Evolutionary conservation across 2,329 filamentous ascomycete species (phyloP).

Genomic region (Elsinoe fawcettii): DNA sequence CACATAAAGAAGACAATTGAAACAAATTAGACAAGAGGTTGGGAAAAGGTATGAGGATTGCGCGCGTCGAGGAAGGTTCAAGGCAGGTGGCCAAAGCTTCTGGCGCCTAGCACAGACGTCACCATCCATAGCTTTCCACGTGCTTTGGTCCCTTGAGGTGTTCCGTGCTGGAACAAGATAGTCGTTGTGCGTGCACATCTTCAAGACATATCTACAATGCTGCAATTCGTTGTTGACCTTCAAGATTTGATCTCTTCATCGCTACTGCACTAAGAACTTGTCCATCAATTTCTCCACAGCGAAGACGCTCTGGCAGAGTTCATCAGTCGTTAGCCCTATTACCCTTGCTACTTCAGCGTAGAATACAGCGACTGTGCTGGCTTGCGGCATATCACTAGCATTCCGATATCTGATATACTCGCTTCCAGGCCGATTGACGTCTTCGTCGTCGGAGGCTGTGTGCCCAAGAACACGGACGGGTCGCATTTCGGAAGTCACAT

Average conservation of each 20-base stretch:
- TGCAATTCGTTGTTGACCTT: too few species aligned
- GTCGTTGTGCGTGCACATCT: neutral
- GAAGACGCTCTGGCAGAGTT: neutral
- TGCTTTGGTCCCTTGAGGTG: slow-evolving; percentile 1
- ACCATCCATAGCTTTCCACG: neutral
- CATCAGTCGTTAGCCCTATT: neutral
- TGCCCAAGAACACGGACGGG: slow-evolving; percentile 33
- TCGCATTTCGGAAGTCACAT: slow-evolving; percentile 37
- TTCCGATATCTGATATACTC: slow-evolving; percentile 44
- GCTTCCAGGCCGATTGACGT: slow-evolving; percentile 41
- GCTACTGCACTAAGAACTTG: neutral
- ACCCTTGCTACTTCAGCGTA: neutral
- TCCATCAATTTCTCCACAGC: neutral
- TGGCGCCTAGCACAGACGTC: slow-evolving; percentile 8
- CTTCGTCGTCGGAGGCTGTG: slow-evolving; percentile 24
- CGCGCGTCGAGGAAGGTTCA: neutral
- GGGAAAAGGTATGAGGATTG: neutral
- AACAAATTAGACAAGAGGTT: neutral
- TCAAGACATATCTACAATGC: neutral
- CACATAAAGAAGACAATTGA: neutral
- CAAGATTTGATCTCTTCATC: neutral
- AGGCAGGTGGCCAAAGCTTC: slow-evolving; percentile 9
- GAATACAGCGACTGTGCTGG: neutral
- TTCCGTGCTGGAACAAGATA: neutral
- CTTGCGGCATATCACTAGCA: slow-evolving; percentile 37